These are phyloP conservation scores for Chrysanthemum seticuspe DNA, from an alignment of 129 eudicot species.

Conservation along the genomic window DNA sequence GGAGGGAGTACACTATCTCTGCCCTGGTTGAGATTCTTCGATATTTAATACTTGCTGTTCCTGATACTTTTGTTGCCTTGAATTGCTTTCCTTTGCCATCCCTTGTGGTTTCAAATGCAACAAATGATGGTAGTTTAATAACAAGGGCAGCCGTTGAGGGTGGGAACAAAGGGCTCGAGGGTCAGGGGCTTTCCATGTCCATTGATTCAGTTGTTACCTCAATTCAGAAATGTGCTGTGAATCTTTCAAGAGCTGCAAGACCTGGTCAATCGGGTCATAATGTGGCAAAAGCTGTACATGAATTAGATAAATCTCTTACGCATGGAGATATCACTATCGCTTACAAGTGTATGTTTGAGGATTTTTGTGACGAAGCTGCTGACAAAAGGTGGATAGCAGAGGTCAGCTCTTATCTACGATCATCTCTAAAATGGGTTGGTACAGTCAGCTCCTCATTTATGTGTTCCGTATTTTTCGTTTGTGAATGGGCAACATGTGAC, in stretches of 20 bases:
- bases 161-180: slow-evolving; percentile 41
- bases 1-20: slow-evolving; percentile 76
- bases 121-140: slow-evolving; percentile 44
- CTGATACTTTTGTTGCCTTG: slow-evolving; percentile 89
- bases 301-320: slow-evolving; percentile 60
- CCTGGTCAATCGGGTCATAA: slow-evolving; percentile 67
- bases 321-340: slow-evolving; percentile 72
- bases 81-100: slow-evolving; percentile 83
- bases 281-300: slow-evolving; percentile 70
- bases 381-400: slow-evolving; percentile 73
- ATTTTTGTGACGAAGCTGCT: slow-evolving; percentile 52
- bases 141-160: slow-evolving; percentile 48
- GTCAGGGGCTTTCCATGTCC: slow-evolving; percentile 45
- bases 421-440: slow-evolving; percentile 70
- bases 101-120: slow-evolving; percentile 43
- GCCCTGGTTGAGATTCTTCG: slow-evolving; percentile 90
- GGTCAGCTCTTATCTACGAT: slow-evolving; percentile 57
- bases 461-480: slow-evolving; percentile 71
- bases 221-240: slow-evolving; percentile 61
- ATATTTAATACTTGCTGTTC: slow-evolving; percentile 76
- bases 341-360: slow-evolving; percentile 63
- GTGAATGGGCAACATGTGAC: slow-evolving; percentile 98
- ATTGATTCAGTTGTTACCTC: slow-evolving; percentile 61
- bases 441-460: slow-evolving; percentile 45
- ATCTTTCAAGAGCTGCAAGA: slow-evolving; percentile 71